Percentiles rank a stretch among this genome's conserved stretches.
Conservation (phyloP, 768 basidiomycete genomes). For the Tulasnella sp. region DNA sequence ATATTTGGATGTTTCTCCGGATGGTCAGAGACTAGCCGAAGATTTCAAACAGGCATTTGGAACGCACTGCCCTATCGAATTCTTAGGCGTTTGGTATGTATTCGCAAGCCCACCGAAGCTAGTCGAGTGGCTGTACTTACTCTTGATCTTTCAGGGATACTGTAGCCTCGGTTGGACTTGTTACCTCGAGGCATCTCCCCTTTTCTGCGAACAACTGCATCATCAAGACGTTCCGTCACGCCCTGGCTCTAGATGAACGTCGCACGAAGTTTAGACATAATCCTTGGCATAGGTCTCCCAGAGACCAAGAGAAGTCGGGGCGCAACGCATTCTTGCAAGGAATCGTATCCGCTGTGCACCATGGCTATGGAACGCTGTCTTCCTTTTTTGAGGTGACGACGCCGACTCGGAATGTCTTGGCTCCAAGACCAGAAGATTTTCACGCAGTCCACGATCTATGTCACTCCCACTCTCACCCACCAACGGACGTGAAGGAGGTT, state of each 20-base stretch:
- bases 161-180: background rate
- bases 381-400: slow-evolving; percentile 8
- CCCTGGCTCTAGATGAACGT: slow-evolving; percentile 36
- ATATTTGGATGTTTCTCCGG: background rate
- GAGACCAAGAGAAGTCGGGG: slow-evolving; percentile 33
- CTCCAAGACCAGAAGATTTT: background rate
- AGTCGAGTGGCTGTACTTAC: background rate
- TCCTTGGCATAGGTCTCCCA: slow-evolving; percentile 46
- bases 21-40: background rate
- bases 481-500: slow-evolving; percentile 23
- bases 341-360: slow-evolving; percentile 34
- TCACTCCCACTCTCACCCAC: too few species aligned
- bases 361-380: slow-evolving; percentile 32
- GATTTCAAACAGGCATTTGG: background rate
- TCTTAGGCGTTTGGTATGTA: background rate
- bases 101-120: background rate
- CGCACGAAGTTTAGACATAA: slow-evolving; percentile 59
- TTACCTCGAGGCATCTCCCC: slow-evolving; percentile 22
- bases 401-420: background rate
- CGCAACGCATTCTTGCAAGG: slow-evolving; percentile 20
- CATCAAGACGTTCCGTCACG: slow-evolving; percentile 24
- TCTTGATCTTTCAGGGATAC: background rate
- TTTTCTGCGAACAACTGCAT: slow-evolving; percentile 22
- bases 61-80: background rate
- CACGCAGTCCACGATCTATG: background rate